Base-by-base conservation (phyloP, 2,329 filamentous ascomycete genomes). In the Stagonosporopsis chrysanthemi region DNA sequence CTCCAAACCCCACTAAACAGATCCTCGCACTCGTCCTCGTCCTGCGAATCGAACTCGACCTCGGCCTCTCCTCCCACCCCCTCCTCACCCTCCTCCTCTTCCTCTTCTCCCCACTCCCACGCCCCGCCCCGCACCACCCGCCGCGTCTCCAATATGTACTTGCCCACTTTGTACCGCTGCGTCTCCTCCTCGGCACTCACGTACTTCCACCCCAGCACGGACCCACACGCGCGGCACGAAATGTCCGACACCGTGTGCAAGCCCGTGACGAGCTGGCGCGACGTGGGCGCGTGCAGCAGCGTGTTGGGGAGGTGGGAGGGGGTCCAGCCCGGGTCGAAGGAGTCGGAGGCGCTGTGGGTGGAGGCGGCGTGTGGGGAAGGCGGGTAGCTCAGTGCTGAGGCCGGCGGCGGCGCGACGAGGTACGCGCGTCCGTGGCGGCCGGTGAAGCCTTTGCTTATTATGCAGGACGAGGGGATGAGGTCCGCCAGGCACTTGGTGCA, bases 1-100 rank as follows among this genome's bases (percentile, higher is more conserved):
- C 78, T 86, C 86, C 86, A 88, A 19, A 86, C 78, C 0, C 86
- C 86, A 15, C 83, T 79, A 67, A 88, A 88, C 28, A 88, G 62
- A 70, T 88, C 86, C 72, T 88, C 86, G 58, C 86, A 88, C 73
- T 88, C 86, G 58, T 88, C 86, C 66, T 88, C 86, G 69, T 88
- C 86, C 73, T 88, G 83, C 55, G 82, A 85, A 66, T 88, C 86
- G 66, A 88, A 88, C 66, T 86, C 82, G 3, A 85, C 61, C n/a
- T 78, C 75, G 35, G 75, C 67, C 0, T 71, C 42, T 9, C 66
- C 5, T 31, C 28, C 36, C 53, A 2, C 23, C 68, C 17, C 33
- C 49, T 2, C 15, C n/a, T n/a, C 3, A 70, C 65, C n/a, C 5
- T 3, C 38, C 1, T 8, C 35, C 12, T 8, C 19, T 6, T 31